Evolutionary conservation across 495 filamentous ascomycete species (phyloP), one percentile per base, ranked within the genome.

Genomic region (Podospora tetraspora): DNA sequence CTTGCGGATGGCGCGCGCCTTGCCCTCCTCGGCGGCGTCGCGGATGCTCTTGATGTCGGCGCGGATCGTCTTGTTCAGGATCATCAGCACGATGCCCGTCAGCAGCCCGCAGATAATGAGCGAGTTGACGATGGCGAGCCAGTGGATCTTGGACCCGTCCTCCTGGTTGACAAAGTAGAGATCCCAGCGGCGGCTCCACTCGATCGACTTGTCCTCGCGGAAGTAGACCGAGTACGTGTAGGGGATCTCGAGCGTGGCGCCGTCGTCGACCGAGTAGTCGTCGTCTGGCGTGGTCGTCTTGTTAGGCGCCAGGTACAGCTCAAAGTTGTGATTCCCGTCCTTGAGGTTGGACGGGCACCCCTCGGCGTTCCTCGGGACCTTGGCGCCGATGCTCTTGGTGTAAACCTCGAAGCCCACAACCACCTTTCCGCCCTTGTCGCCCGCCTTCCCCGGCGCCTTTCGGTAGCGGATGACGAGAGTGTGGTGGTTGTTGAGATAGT

Each of bases 211-310:
- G 64, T 97, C 93, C 76, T 97, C 92, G 62, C 92, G 87, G 78
- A 93, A 97, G 79, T 94, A 96, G 10, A 97, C 91, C 25, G 93
- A 94, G 77, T 97, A 97, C 3, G 92, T 92, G 78, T 95, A 96
- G 0, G 94, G 92, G 65, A 97, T 90, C 25, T 86, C 88, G 69
- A 97, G 77, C 1, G 84, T 92, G 24, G 88, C 85, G 16, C 86
- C 88, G 66, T 93, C 90, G 52, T 91, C 86, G 8, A 78, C 73
- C 23, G 82, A 77, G 12, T 83, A 81, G 21, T 82, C 80, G 61
- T 84, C 84, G n/a, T 61, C 63, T n/a, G 52, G 3, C 12, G 43
- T n/a, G 43, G 43, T 9, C 19, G 85, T 87, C 68, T 75, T 84
- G 74, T 91, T 88, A 0, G 87, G 84, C 9, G 85, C 77, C 71